Percentiles rank a stretch among this genome's conserved stretches.
These are phyloP conservation scores for Boletus smithii DNA, from an alignment of 1,284 basidiomycete species.

Conservation along the genomic window DNA sequence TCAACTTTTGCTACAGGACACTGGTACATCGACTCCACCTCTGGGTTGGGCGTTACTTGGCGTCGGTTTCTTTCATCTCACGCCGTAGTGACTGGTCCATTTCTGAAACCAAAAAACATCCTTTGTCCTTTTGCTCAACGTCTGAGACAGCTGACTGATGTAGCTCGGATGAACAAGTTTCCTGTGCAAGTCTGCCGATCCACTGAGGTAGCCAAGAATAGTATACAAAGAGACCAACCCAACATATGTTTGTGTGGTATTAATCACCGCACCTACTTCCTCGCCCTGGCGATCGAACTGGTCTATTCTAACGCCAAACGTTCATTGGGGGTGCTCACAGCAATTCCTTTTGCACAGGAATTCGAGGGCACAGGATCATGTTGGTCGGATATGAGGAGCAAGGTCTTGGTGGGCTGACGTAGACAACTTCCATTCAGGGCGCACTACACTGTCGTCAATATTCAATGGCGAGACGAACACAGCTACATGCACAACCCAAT, in stretches of 20 bases:
- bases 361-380: conserved; percentile 2
- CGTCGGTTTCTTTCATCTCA: too few species aligned
- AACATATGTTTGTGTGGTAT: background rate
- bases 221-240: background rate
- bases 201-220: too few species aligned
- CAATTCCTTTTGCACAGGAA: conserved; percentile 16
- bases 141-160: background rate
- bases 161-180: background rate
- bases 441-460: conserved; percentile 11
- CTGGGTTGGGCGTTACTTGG: background rate
- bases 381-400: conserved; percentile 7
- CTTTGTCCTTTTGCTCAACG: background rate
- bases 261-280: conserved; percentile 16
- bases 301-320: too few species aligned
- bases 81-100: background rate
- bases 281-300: conserved; percentile 1
- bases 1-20: background rate
- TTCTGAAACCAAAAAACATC: background rate
- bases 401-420: conserved; percentile 1
- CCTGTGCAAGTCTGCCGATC: background rate
- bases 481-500: background rate
- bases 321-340: conserved; percentile 6
- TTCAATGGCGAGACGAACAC: conserved; percentile 2
- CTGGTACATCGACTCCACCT: background rate
- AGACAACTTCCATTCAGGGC: conserved; percentile 22